Evolutionary conservation across 495 filamentous ascomycete genomes (phyloP).

Genomic region (Xylaria venustula): DNA sequence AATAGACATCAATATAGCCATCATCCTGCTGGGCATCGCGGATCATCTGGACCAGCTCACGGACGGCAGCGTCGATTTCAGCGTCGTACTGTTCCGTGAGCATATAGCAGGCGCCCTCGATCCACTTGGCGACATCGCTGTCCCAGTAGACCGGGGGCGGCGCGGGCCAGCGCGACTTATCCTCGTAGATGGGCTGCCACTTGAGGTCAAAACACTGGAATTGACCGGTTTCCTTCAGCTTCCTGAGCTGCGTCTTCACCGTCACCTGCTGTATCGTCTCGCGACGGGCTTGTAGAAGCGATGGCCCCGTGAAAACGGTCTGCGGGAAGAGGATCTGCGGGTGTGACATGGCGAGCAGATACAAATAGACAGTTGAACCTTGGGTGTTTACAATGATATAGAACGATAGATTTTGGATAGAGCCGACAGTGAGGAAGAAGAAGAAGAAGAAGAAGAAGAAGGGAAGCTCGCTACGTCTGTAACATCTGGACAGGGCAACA

Average conservation of each 20-base stretch:
- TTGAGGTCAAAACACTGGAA: conserved; percentile 55
- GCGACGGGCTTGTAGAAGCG: conserved; percentile 39
- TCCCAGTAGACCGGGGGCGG: conserved; percentile 60
- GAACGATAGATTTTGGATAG: not conserved
- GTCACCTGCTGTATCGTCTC: conserved; percentile 41
- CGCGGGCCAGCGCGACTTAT: conserved; percentile 49
- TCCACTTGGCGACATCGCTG: conserved; percentile 60
- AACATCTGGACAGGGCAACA: not conserved
- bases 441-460: no score
- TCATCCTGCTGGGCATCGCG: conserved; percentile 52
- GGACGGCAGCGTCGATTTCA: conserved; percentile 50
- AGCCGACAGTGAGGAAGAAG: not conserved
- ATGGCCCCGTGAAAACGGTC: conserved; percentile 29
- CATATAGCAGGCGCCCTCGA: conserved; percentile 60
- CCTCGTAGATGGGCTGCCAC: conserved; percentile 51
- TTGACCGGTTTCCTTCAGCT: conserved; percentile 53
- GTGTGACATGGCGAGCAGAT: conserved; percentile 23
- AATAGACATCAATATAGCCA: conserved; percentile 62
- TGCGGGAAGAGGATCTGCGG: conserved; percentile 31
- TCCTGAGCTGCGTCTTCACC: conserved; percentile 45
- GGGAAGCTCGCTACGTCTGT: not conserved
- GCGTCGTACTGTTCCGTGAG: conserved; percentile 39
- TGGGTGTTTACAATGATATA: not conserved
- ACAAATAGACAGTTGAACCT: not conserved
- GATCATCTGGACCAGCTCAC: conserved; percentile 57